A percentile compares a stretch with the other conserved stretches of the same genome.
These are phyloP conservation scores for Erigeron canadensis DNA, from an alignment of 129 eudicot genomes.

Conservation along the genomic window DNA sequence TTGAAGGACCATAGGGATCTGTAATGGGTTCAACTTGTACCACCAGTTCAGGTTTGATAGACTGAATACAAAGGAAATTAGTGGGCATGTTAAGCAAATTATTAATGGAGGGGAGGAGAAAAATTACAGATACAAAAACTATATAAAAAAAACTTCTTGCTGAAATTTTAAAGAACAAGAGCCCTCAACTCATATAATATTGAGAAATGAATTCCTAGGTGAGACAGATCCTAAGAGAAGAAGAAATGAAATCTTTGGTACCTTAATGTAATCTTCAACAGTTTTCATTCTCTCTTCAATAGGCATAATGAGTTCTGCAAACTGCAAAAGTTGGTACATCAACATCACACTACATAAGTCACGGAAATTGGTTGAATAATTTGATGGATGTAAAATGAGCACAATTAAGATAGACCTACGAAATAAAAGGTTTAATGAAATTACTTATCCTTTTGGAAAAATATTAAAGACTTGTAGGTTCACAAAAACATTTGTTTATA, in stretches of 20 bases:
- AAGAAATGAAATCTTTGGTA: slow-evolving; percentile 23
- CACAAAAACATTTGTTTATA: too few relatives aligned
- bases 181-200: too few relatives aligned
- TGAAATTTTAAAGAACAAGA: too few relatives aligned
- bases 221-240: background rate
- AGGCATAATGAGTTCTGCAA: slow-evolving; percentile 72
- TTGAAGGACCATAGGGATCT: slow-evolving; percentile 96
- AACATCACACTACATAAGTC: slow-evolving; percentile 12
- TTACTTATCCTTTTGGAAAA: background rate
- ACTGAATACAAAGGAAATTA: slow-evolving; percentile 41
- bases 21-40: slow-evolving; percentile 85
- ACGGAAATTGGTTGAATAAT: slow-evolving; percentile 6
- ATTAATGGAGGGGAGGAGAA: slow-evolving; percentile 4
- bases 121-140: background rate
- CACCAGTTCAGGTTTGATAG: slow-evolving; percentile 73
- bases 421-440: background rate
- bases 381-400: slow-evolving; percentile 8
- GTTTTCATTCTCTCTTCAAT: slow-evolving; percentile 67
- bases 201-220: background rate
- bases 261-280: slow-evolving; percentile 78
- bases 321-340: slow-evolving; percentile 47
- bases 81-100: slow-evolving; percentile 6
- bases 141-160: too few relatives aligned
- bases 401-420: background rate
- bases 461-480: background rate